Conservation (phyloP, 2,329 filamentous ascomycete species). For the Daldinia sp. region DNA sequence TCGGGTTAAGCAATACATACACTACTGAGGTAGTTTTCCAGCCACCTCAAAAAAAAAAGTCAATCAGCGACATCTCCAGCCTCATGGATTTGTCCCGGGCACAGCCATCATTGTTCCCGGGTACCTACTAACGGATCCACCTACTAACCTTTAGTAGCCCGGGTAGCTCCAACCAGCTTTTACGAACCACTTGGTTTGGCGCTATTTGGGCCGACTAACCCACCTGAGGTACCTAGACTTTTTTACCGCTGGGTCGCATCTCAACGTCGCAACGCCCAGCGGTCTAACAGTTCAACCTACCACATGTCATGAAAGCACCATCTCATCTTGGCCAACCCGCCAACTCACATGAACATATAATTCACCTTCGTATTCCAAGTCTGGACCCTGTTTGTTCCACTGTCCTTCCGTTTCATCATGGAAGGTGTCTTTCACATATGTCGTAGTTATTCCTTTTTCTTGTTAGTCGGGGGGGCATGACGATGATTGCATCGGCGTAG, state of each 20-base stretch:
- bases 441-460: constrained; percentile 14
- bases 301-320: constrained; percentile 8
- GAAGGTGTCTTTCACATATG: constrained; percentile 2
- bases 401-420: constrained; percentile 13
- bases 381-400: constrained; percentile 34
- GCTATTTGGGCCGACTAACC: constrained; percentile 23
- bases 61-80: constrained; percentile 17
- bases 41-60: constrained; percentile 19
- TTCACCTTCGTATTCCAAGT: constrained; percentile 30
- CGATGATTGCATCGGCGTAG: constrained; percentile 41
- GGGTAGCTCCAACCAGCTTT: not conserved
- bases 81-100: constrained; percentile 24
- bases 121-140: not conserved
- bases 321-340: constrained; percentile 30
- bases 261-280: constrained; percentile 17
- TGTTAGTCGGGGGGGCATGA: constrained; percentile 26
- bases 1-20: constrained; percentile 28
- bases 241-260: constrained; percentile 15
- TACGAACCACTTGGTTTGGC: constrained; percentile 31
- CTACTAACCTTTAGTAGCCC: not conserved
- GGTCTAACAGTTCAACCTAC: constrained; percentile 17
- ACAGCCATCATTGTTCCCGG: not conserved
- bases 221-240: not conserved
- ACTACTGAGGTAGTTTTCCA: constrained; percentile 9
- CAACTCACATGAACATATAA: constrained; percentile 33